Evolutionary conservation across 768 basidiomycete genomes (phyloP).

Genomic region (Mycena rosella): DNA sequence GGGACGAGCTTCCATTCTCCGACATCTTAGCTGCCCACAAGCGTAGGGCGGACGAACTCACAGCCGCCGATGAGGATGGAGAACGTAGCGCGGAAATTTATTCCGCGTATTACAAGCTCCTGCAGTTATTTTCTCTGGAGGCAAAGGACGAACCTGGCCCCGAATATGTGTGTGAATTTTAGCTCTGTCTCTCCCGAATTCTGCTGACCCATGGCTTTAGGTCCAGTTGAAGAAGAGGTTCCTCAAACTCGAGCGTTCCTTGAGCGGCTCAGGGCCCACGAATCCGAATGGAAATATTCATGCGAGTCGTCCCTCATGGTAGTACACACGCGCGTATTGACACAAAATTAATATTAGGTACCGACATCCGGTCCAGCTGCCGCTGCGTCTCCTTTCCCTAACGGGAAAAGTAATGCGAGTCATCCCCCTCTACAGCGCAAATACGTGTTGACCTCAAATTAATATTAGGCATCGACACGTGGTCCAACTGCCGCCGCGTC

Average conservation of each 20-base stretch:
- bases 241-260: slow-evolving; percentile 8
- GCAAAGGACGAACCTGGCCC: background rate
- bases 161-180: background rate
- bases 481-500: too few species aligned
- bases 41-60: background rate
- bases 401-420: too few species aligned
- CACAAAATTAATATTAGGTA: background rate
- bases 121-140: slow-evolving; percentile 3
- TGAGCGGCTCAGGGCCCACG: background rate
- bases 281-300: background rate
- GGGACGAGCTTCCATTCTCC: slow-evolving; percentile 6
- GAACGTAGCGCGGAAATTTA: background rate
- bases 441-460: too few species aligned
- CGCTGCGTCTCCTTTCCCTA: background rate
- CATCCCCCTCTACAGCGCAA: too few species aligned
- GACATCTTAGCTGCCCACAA: slow-evolving; percentile 2
- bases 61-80: background rate
- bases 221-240: background rate
- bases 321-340: background rate
- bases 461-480: too few species aligned
- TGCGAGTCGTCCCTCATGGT: too few species aligned
- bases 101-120: background rate
- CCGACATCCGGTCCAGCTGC: background rate
- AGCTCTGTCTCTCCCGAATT: background rate
- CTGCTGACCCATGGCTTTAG: background rate